Base-by-base conservation (phyloP, 495 filamentous ascomycete species). In the Hypoxylon lienhwacheense region DNA sequence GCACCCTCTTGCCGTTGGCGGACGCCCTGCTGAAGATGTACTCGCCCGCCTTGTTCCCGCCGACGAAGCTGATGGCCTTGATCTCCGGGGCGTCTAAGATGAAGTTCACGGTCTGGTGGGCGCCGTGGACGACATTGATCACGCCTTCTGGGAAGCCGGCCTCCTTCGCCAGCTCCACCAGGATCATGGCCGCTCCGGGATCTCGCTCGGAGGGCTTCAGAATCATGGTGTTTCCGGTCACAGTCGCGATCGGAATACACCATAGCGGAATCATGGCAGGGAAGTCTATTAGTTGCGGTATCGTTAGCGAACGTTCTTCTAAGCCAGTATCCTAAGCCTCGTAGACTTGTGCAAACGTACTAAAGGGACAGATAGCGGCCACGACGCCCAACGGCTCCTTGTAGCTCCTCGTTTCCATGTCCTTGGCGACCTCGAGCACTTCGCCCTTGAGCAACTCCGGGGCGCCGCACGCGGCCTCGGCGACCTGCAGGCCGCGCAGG, bases 221-320 rank as follows among this genome's bases (percentile, higher is more conserved):
- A 61, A 99, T 83, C 53, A 97, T 73, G 20, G 88, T 93, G 76
- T 99, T 99, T 40, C 93, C 95, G 7, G 90, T 95, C 2, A 95
- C 82, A 8, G 91, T 96, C 31, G 93, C 95, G 66, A 97, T 84
- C 14, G 93, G 95, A 47, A 97, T 95, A 45, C 81, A 95, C 93
- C 93, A 99, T 6, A 99, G 78, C 14, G 93, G 93, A 72, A 99
- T 99, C 93, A 99, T 99, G 58, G 93, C 93, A 32, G 93, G 93
- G 77, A 99, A 99, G 77, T 98, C 89, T 95, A 59, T 19, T 20
- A 39, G 7, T 31, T 10, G 25, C 45, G 33, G 7, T 25, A 11
- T 4, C 16, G 59, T 67, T 42, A 73, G 63, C 29, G 36, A 44
- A 10, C n/a, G n/a, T 19, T 6, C 14, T 12, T 15, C 0, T 22